Percentiles rank a stretch among this genome's conserved stretches.
Evolutionary conservation across 179 eudicot genomes (phyloP).

Genomic region (Silene noctiflora): DNA sequence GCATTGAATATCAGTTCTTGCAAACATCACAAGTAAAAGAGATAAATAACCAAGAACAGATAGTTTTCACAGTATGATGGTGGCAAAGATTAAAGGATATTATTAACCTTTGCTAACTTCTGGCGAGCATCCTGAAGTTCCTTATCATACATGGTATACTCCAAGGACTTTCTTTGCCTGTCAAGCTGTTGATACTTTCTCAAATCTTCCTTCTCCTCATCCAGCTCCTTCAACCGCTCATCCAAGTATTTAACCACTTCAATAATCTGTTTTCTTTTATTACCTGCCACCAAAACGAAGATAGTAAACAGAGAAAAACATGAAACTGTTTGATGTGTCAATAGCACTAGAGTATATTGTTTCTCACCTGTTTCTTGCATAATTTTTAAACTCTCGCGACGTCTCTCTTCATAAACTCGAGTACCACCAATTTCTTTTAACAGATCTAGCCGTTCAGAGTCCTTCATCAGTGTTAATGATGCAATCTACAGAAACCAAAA

Average conservation of each 20-base stretch:
- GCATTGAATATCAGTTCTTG: background rate
- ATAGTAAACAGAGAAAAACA: constrained; percentile 18
- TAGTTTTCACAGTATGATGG: constrained; percentile 2
- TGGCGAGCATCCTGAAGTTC: constrained; percentile 88
- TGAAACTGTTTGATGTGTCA: constrained; percentile 8
- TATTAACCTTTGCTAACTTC: constrained; percentile 66
- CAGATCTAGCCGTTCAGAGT: constrained; percentile 82
- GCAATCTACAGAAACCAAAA: constrained; percentile 52
- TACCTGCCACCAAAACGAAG: constrained; percentile 46
- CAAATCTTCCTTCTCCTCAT: constrained; percentile 94
- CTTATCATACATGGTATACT: constrained; percentile 85
- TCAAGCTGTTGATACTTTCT: constrained; percentile 96
- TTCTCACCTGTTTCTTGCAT: constrained; percentile 97
- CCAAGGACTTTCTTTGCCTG: constrained; percentile 87
- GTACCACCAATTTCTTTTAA: constrained; percentile 99
- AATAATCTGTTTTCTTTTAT: constrained; percentile 89
- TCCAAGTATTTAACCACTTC: constrained; percentile 98
- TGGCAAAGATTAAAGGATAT: background rate
- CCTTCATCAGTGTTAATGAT: constrained; percentile 93
- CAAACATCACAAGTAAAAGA: background rate
- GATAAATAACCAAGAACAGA: too few species aligned
- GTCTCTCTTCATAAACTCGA: constrained; percentile 96
- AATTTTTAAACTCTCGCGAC: constrained; percentile 95
- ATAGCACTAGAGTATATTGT: constrained; percentile 15
- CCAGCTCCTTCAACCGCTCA: constrained; percentile 92